Evolutionary conservation across 2,329 filamentous ascomycete species (phyloP).

Genomic region (Aspergillus spinulosporus): DNA sequence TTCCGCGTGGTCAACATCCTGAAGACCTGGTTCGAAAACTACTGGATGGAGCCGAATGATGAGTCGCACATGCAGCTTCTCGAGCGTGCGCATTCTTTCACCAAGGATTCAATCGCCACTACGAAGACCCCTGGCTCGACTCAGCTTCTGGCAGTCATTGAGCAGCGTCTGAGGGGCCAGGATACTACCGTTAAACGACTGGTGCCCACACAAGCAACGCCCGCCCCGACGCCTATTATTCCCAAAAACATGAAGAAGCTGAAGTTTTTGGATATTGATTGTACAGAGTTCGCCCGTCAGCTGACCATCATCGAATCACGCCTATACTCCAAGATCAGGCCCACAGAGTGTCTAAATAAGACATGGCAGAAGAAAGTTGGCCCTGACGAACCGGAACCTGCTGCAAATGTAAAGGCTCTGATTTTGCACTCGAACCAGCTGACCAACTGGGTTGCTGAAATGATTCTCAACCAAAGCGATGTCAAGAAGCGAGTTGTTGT

Average conservation of each 20-base stretch:
- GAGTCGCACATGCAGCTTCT: conserved; percentile 81
- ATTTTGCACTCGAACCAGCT: conserved; percentile 98
- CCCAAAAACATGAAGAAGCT: conserved; percentile 99
- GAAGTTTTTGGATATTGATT: conserved; percentile 96
- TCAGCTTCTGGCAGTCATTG: conserved; percentile 80
- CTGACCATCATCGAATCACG: conserved; percentile 95
- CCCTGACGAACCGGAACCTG: conserved; percentile 70
- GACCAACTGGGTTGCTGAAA: conserved; percentile 99
- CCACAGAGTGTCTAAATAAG: conserved; percentile 95
- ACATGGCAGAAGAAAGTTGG: conserved; percentile 96
- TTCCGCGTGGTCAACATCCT: conserved; percentile 97
- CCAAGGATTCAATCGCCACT: conserved; percentile 85
- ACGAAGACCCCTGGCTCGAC: conserved; percentile 88
- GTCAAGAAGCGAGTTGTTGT: conserved; percentile 95
- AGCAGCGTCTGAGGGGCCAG: conserved; percentile 84
- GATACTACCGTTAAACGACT: conserved; percentile 85
- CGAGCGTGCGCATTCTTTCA: conserved; percentile 85
- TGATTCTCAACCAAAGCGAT: conserved; percentile 93
- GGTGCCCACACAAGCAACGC: conserved; percentile 79
- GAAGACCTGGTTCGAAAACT: conserved; percentile 97
- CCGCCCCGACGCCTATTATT: conserved; percentile 83
- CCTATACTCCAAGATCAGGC: conserved; percentile 92
- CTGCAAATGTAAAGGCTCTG: conserved; percentile 90
- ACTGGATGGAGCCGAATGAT: conserved; percentile 98
- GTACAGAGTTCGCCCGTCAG: conserved; percentile 94